Conservation (phyloP, 331 rosid species). For the Erythrophleum ivorense region DNA sequence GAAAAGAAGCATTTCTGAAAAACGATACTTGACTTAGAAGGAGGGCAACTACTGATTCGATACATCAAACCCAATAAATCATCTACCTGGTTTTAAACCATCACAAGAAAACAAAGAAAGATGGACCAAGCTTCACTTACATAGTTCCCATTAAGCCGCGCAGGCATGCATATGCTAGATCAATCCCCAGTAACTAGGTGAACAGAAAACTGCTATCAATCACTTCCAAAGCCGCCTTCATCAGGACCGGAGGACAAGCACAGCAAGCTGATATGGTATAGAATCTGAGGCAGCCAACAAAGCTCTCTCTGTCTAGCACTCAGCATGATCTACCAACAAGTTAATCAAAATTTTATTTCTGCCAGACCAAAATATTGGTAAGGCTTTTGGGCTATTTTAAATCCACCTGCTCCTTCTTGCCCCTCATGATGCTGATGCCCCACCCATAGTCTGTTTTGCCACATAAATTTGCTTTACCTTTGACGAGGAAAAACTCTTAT, state of each 20-base stretch:
- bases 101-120: not conserved
- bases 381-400: slow-evolving; percentile 14
- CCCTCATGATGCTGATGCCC: slow-evolving; percentile 56
- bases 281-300: slow-evolving; percentile 39
- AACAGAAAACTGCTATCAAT: slow-evolving; percentile 32
- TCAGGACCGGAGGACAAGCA: slow-evolving; percentile 31
- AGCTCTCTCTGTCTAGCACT: slow-evolving; percentile 46
- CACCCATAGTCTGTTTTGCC: slow-evolving; percentile 77
- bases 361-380: slow-evolving; percentile 43
- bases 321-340: slow-evolving; percentile 44
- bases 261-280: not conserved
- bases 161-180: too few species aligned
- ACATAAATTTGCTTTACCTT: slow-evolving; percentile 91
- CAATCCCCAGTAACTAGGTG: not conserved
- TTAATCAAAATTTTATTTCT: slow-evolving; percentile 53
- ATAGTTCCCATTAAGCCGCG: too few species aligned
- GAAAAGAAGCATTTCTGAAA: not conserved
- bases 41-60: not conserved
- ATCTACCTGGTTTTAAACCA: slow-evolving; percentile 4
- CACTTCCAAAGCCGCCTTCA: slow-evolving; percentile 45
- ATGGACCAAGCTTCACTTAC: not conserved
- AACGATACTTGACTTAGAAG: not conserved
- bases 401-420: slow-evolving; percentile 33
- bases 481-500: slow-evolving; percentile 65
- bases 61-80: not conserved